These are phyloP conservation scores for Filobasidium floriforme DNA, from an alignment of 768 basidiomycete genomes.

Conservation along the genomic window DNA sequence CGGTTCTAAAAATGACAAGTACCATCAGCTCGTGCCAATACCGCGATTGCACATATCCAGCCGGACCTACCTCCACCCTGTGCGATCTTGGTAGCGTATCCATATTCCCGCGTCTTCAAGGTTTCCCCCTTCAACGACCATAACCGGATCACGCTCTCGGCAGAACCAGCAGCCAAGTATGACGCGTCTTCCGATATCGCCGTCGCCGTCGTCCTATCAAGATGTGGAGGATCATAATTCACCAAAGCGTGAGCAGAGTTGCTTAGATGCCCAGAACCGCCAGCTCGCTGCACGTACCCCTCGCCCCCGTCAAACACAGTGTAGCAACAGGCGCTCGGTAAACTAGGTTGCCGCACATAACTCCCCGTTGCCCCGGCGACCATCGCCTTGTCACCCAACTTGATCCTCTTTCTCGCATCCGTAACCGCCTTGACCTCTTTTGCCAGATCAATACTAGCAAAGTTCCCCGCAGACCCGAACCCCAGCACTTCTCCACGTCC, in stretches of 20 bases:
- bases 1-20: constrained; percentile 26
- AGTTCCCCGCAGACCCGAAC: constrained; percentile 58
- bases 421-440: constrained; percentile 81
- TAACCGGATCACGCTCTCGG: constrained; percentile 86
- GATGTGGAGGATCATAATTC: not conserved
- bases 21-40: constrained; percentile 19
- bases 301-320: constrained; percentile 92
- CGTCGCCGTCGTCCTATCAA: constrained; percentile 66
- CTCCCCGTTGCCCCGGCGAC: constrained; percentile 55
- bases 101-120: constrained; percentile 46
- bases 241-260: constrained; percentile 11
- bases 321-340: constrained; percentile 91
- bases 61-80: not conserved
- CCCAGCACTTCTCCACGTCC: constrained; percentile 49
- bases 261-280: not conserved
- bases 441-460: constrained; percentile 78
- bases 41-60: not conserved
- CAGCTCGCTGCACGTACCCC: constrained; percentile 68
- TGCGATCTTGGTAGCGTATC: not conserved
- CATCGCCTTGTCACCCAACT: constrained; percentile 57
- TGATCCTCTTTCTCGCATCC: constrained; percentile 85
- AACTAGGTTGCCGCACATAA: constrained; percentile 52
- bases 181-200: constrained; percentile 86
- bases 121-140: constrained; percentile 94
- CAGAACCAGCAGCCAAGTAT: constrained; percentile 86